These are phyloP conservation scores for Apiotrichum sp. DNA, from an alignment of 1,284 basidiomycete species.

Conservation along the genomic window DNA sequence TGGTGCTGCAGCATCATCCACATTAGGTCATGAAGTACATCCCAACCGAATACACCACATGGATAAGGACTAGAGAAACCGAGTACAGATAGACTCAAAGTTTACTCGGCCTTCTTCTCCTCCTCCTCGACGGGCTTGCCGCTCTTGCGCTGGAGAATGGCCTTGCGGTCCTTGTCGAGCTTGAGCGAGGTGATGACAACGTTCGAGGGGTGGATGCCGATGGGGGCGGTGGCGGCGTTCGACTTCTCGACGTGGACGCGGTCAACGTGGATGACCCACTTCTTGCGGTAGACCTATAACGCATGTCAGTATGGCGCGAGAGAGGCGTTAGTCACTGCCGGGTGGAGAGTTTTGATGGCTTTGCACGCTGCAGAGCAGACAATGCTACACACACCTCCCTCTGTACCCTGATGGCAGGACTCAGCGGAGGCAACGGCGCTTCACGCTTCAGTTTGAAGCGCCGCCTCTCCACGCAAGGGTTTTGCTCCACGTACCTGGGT, in stretches of 20 bases:
- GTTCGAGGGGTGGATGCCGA: conserved; percentile 96
- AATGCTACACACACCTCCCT: neutral
- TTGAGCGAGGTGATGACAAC: conserved; percentile 91
- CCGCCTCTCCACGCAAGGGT: conserved; percentile 1
- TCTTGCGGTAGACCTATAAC: conserved; percentile 89
- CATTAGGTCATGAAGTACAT: conserved; percentile 15
- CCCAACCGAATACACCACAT: conserved; percentile 8
- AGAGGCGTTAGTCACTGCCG: conserved; percentile 4
- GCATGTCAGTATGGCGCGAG: neutral
- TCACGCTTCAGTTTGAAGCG: conserved; percentile 5
- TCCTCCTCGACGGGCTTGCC: conserved; percentile 40
- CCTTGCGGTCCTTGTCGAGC: conserved; percentile 51
- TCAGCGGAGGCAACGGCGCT: conserved; percentile 1
- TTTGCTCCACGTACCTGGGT: conserved; percentile 55
- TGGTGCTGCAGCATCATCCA: neutral
- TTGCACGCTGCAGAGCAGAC: no score
- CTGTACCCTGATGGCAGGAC: neutral
- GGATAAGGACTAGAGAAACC: neutral
- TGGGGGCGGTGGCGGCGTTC: conserved; percentile 87
- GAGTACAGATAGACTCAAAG: neutral
- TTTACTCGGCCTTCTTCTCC: conserved; percentile 37
- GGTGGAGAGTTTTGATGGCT: neutral
- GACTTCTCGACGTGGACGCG: conserved; percentile 97
- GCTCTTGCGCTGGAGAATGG: conserved; percentile 50
- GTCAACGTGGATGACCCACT: conserved; percentile 98